These are phyloP conservation scores for Epichloe hybrida DNA, from an alignment of 2,329 filamentous ascomycete species.

Conservation along the genomic window DNA sequence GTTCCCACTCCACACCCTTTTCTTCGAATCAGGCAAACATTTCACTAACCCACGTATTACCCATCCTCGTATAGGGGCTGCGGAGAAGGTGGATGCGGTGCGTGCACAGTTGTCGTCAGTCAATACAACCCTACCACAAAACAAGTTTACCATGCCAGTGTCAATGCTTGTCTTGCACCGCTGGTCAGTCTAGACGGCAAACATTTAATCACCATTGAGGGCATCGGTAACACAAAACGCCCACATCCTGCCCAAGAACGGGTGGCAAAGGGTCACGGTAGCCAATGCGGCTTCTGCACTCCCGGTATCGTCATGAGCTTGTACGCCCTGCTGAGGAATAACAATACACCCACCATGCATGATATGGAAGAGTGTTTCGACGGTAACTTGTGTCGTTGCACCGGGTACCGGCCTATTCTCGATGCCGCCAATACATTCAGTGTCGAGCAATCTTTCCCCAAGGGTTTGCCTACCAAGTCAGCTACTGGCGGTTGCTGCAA, in stretches of 20 bases:
- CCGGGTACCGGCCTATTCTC: constrained; percentile 84
- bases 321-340: constrained; percentile 83
- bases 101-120: constrained; percentile 88
- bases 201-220: constrained; percentile 95
- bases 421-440: constrained; percentile 90
- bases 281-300: constrained; percentile 89
- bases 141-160: constrained; percentile 87
- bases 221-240: constrained; percentile 74
- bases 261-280: constrained; percentile 81
- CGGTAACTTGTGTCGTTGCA: constrained; percentile 90
- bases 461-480: constrained; percentile 8
- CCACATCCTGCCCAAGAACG: constrained; percentile 87
- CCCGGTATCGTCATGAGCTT: constrained; percentile 97
- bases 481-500: constrained; percentile 2
- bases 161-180: constrained; percentile 91
- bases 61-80: constrained; percentile 46
- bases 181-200: constrained; percentile 91
- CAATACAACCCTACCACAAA: constrained; percentile 89
- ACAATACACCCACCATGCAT: constrained; percentile 59
- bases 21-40: neutral
- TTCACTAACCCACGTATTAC: neutral
- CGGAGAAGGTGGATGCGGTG: constrained; percentile 90
- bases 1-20: neutral
- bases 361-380: constrained; percentile 95
- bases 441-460: constrained; percentile 26